Conservation (phyloP, 345 rosid genomes). For the Durio zibethinus region DNA sequence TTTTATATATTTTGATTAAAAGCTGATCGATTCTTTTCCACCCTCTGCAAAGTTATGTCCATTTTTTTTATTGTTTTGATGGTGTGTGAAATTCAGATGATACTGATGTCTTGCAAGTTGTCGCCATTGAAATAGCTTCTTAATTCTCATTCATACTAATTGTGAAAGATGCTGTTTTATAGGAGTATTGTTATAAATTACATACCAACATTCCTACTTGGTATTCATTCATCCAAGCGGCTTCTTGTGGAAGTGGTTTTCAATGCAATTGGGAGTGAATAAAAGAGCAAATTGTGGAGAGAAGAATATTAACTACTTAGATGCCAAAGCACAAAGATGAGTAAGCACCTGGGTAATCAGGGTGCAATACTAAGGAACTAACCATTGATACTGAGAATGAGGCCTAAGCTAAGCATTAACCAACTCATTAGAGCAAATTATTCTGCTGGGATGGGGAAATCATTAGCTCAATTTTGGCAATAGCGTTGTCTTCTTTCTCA, state of each 20-base stretch:
- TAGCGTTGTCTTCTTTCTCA: too few relatives aligned
- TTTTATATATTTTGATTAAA: slow-evolving; percentile 1
- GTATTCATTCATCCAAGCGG: too few relatives aligned
- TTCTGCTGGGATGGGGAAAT: too few relatives aligned
- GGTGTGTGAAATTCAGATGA: background rate
- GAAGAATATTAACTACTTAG: too few relatives aligned
- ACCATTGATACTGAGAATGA: background rate
- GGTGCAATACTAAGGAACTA: background rate
- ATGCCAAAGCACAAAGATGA: too few relatives aligned
- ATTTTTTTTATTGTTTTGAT: background rate
- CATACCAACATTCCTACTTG: background rate
- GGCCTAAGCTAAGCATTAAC: background rate
- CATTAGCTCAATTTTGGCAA: too few relatives aligned
- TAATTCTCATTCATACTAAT: background rate
- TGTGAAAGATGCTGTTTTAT: background rate
- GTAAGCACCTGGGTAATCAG: too few relatives aligned
- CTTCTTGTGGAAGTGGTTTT: background rate
- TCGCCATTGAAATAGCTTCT: background rate
- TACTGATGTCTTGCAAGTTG: background rate
- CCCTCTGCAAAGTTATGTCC: background rate
- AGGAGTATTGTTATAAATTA: background rate
- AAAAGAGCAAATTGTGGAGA: too few relatives aligned
- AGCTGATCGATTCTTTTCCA: background rate
- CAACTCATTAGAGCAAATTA: too few relatives aligned
- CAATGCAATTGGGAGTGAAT: background rate